These are phyloP conservation scores for Sporisorium exsertum DNA, from an alignment of 1,284 basidiomycete genomes.

Conservation along the genomic window DNA sequence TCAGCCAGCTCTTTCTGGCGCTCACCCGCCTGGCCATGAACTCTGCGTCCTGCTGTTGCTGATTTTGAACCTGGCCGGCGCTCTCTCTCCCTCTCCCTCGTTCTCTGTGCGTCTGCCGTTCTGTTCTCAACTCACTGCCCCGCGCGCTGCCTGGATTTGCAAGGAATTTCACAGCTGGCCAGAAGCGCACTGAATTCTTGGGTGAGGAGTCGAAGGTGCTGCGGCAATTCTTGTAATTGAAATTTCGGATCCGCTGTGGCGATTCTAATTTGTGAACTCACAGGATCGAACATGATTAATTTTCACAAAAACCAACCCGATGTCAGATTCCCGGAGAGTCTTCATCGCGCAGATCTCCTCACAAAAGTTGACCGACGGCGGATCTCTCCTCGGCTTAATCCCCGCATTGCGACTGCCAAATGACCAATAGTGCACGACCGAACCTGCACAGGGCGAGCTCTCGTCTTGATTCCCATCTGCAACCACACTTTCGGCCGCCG, in stretches of 20 bases:
- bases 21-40: neutral
- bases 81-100: neutral
- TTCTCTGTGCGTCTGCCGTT: neutral
- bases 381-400: constrained; percentile 3
- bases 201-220: constrained; percentile 16
- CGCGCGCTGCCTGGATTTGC: neutral
- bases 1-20: constrained; percentile 10
- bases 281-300: constrained; percentile 8
- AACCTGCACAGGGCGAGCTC: constrained; percentile 14
- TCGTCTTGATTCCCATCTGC: neutral
- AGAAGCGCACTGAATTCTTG: neutral
- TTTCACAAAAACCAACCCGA: neutral
- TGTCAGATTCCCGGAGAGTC: neutral
- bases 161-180: neutral
- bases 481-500: neutral
- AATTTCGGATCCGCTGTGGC: constrained; percentile 10
- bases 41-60: constrained; percentile 9
- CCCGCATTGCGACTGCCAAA: neutral
- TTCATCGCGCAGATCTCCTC: constrained; percentile 20
- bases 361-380: constrained; percentile 18
- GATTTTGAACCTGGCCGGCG: constrained; percentile 1
- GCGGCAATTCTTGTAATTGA: constrained; percentile 47
- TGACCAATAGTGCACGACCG: constrained; percentile 5
- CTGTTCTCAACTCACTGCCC: neutral
- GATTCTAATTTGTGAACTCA: neutral